Percentiles rank a stretch among this genome's conserved stretches.
phyloP scores from a whole-genome alignment of 305 asterid genomes.

The Coffea humblotiana region DNA sequence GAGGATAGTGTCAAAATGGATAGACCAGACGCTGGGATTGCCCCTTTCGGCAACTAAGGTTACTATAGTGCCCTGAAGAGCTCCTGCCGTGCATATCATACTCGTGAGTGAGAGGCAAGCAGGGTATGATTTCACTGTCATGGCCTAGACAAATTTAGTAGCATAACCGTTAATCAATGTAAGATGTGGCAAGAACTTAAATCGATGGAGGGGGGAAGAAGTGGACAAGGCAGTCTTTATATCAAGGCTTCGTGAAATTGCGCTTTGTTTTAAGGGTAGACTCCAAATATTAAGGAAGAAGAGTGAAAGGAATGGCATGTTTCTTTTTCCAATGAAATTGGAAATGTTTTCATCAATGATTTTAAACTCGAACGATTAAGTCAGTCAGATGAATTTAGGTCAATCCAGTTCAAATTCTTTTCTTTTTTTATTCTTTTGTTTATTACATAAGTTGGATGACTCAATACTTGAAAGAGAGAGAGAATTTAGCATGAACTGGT shows the following conservation, averaged over 20 bases:
- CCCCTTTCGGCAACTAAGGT: slow-evolving; percentile 52
- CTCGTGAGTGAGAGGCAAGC: slow-evolving; percentile 63
- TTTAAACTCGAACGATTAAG: no score
- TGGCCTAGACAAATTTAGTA: slow-evolving; percentile 34
- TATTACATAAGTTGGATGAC: no score
- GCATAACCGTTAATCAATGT: neutral
- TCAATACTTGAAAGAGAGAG: no score
- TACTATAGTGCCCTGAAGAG: slow-evolving; percentile 49
- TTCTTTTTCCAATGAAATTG: neutral
- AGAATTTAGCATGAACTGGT: no score
- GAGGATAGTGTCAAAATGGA: slow-evolving; percentile 47
- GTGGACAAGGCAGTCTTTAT: neutral
- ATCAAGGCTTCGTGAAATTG: neutral
- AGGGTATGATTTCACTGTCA: slow-evolving; percentile 62
- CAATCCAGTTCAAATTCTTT: no score
- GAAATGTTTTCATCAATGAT: neutral
- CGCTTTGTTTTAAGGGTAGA: no score
- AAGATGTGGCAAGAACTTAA: neutral
- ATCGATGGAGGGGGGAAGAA: no score
- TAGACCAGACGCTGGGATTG: slow-evolving; percentile 46
- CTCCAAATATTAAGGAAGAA: no score
- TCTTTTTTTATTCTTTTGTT: no score
- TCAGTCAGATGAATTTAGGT: no score
- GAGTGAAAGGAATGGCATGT: no score
- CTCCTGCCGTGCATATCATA: slow-evolving; percentile 59